Conservation (phyloP, 192 early-diverging fungal genomes). For the Chytriomyces sp. region DNA sequence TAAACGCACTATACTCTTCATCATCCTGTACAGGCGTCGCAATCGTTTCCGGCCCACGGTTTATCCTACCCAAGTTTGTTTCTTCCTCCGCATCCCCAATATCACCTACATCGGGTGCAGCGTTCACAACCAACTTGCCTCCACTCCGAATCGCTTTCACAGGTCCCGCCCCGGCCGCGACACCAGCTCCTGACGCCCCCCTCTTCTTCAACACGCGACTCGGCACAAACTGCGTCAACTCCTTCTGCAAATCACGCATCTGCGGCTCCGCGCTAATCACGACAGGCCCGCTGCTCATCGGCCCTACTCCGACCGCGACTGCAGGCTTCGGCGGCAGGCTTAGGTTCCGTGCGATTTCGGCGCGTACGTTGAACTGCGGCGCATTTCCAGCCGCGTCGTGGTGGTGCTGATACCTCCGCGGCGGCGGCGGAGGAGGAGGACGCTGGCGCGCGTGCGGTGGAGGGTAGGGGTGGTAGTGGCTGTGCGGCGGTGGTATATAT, state of each 20-base stretch:
- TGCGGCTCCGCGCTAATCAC: conserved; percentile 77
- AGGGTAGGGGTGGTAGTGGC: neutral
- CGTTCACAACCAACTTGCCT: conserved; percentile 63
- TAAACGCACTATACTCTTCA: conserved; percentile 68
- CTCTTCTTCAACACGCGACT: conserved; percentile 60
- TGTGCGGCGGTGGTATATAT: conserved; percentile 27
- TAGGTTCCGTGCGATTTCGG: neutral
- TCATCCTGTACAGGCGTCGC: conserved; percentile 47
- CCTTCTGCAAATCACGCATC: conserved; percentile 80
- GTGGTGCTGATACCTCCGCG: conserved; percentile 17
- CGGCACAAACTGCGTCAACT: conserved; percentile 74
- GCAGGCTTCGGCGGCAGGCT: neutral
- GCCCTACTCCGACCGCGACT: neutral
- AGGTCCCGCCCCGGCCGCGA: neutral
- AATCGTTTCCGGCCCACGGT: conserved; percentile 7
- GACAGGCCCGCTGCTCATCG: conserved; percentile 27
- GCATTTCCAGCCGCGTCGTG: conserved; percentile 14
- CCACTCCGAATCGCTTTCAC: conserved; percentile 33
- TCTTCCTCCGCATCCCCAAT: conserved; percentile 17
- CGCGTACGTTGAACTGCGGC: conserved; percentile 13
- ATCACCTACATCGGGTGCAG: conserved; percentile 69
- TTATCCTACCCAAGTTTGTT: neutral
- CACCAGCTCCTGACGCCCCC: conserved; percentile 4
- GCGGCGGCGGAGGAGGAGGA: conserved; percentile 29
- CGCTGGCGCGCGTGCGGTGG: neutral